Evolutionary conservation across 2,329 filamentous ascomycete species (phyloP).

Genomic region (Fusarium gaditjirri): DNA sequence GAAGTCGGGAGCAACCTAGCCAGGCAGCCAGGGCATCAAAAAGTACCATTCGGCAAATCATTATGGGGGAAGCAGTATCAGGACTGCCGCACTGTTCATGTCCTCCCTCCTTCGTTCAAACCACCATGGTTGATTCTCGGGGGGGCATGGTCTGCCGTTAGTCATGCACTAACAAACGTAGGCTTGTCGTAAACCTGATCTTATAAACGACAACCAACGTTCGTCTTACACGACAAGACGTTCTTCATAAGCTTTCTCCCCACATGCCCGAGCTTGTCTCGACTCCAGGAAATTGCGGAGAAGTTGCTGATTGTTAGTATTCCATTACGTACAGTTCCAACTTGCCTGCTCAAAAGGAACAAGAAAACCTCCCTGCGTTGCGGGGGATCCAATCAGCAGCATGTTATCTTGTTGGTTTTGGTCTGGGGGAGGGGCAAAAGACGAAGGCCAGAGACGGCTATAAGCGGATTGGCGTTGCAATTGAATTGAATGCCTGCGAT

Average conservation of each 20-base stretch:
- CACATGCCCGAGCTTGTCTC: constrained; percentile 18
- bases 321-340: constrained; percentile 34
- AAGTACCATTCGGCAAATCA: not conserved
- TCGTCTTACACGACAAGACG: not conserved
- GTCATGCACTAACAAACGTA: not conserved
- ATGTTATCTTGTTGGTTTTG: constrained; percentile 22
- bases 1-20: not conserved
- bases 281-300: constrained; percentile 23
- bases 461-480: constrained; percentile 13
- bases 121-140: not conserved
- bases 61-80: not conserved
- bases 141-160: not conserved
- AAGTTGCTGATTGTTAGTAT: constrained; percentile 19
- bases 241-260: not conserved
- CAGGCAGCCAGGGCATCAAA: not conserved
- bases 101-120: not conserved
- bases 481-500: constrained; percentile 5
- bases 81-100: not conserved
- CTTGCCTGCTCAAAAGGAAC: constrained; percentile 7
- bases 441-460: constrained; percentile 28
- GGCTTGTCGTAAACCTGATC: not conserved
- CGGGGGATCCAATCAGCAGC: constrained; percentile 27
- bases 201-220: not conserved
- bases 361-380: constrained; percentile 20
- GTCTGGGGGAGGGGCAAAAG: constrained; percentile 35